A percentile compares a stretch with the other conserved stretches of the same genome.
Evolutionary conservation across 2,329 filamentous ascomycete species (phyloP).

Genomic region (Clarireedia hainanense): DNA sequence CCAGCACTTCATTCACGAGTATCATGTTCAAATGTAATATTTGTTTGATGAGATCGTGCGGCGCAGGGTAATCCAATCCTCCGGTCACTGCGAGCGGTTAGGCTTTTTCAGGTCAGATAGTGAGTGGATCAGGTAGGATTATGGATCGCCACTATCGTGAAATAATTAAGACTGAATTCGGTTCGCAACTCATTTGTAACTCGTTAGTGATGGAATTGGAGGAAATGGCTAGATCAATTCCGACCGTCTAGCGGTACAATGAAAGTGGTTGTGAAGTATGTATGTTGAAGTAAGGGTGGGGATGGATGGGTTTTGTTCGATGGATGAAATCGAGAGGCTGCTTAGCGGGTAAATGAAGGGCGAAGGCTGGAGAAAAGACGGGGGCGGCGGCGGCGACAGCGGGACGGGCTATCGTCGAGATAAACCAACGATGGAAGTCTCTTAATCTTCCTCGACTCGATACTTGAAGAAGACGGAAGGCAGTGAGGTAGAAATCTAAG

Average conservation of each 20-base stretch:
- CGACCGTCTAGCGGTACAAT: not conserved
- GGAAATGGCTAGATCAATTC: not conserved
- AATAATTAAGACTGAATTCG: not conserved
- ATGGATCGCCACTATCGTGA: constrained; percentile 3
- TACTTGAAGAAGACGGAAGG: not conserved
- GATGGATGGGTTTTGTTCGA: not conserved
- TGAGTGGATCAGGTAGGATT: not conserved
- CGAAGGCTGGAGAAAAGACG: not conserved
- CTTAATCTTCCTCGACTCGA: no score
- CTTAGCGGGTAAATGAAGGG: not conserved
- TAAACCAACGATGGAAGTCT: no score
- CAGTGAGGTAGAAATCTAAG: not conserved
- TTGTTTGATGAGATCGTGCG: not conserved
- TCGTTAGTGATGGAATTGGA: not conserved
- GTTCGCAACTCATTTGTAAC: not conserved
- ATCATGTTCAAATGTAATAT: constrained; percentile 16
- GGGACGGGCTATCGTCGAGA: not conserved
- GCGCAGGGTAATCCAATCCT: not conserved
- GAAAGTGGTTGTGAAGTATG: not conserved
- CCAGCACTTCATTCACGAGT: constrained; percentile 21
- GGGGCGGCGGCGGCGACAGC: not conserved
- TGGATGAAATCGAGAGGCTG: not conserved
- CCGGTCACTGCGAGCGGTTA: not conserved
- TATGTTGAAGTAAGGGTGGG: not conserved
- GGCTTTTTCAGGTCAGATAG: not conserved